Percentiles rank a stretch among this genome's conserved stretches.
Conservation (phyloP, 164 flowering plant species). For the Vitis labrusca region DNA sequence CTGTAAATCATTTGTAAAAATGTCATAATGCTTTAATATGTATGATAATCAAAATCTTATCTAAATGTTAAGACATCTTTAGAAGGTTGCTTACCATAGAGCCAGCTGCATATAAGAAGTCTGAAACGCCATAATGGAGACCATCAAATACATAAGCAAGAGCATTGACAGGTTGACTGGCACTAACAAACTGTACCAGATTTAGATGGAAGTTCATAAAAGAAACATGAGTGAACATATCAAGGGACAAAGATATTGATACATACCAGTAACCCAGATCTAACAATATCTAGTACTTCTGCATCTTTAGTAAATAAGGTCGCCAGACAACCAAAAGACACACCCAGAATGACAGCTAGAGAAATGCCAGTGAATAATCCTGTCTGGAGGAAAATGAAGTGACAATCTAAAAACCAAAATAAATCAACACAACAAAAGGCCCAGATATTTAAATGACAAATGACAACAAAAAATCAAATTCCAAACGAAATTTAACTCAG, state of each 20-base stretch:
- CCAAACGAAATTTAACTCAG: too few species aligned
- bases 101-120: constrained; percentile 78
- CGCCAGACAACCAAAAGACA: constrained; percentile 72
- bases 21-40: too few species aligned
- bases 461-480: too few species aligned
- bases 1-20: constrained; percentile 19
- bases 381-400: constrained; percentile 39
- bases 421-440: background rate
- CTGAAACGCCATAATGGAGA: constrained; percentile 91
- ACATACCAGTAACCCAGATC: constrained; percentile 73
- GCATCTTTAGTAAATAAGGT: constrained; percentile 74
- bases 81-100: constrained; percentile 57
- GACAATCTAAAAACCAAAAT: constrained; percentile 8
- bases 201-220: constrained; percentile 2
- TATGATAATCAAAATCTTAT: too few species aligned
- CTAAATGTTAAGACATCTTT: too few species aligned
- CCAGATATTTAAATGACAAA: background rate
- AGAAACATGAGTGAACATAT: background rate
- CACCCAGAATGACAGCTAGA: constrained; percentile 60
- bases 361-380: constrained; percentile 66
- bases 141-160: constrained; percentile 90
- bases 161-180: constrained; percentile 86
- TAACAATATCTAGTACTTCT: constrained; percentile 65
- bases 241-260: background rate
- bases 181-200: constrained; percentile 77